These are phyloP conservation scores for Ganoderma lucidum DNA, from an alignment of 1,284 basidiomycete species.

Conservation along the genomic window DNA sequence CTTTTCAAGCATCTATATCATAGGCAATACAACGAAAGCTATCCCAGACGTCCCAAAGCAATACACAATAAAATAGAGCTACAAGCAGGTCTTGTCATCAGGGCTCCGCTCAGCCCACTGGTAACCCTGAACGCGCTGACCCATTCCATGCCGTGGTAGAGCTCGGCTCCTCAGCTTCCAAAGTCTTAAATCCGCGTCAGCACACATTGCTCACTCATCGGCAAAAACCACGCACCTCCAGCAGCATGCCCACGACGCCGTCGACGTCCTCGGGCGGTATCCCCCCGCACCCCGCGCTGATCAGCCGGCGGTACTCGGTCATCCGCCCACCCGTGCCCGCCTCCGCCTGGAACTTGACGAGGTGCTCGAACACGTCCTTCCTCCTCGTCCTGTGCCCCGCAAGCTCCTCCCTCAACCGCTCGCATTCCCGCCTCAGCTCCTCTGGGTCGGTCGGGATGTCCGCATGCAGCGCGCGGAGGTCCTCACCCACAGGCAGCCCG, in stretches of 20 bases:
- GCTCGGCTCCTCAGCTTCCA: constrained; percentile 70
- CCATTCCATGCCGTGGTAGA: constrained; percentile 54
- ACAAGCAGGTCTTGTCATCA: constrained; percentile 21
- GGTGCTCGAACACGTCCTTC: constrained; percentile 73
- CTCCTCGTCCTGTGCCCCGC: constrained; percentile 71
- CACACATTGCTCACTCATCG: not conserved
- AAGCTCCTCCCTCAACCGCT: constrained; percentile 70
- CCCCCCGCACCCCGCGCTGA: constrained; percentile 90
- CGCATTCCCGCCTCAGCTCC: constrained; percentile 65
- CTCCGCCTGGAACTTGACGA: constrained; percentile 86
- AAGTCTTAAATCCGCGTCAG: constrained; percentile 53
- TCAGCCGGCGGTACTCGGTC: constrained; percentile 86
- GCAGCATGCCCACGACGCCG: constrained; percentile 80
- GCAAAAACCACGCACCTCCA: constrained; percentile 67
- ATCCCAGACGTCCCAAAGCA: constrained; percentile 24
- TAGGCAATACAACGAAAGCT: constrained; percentile 25
- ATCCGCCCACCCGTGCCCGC: constrained; percentile 90
- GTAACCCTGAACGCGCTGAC: constrained; percentile 29
- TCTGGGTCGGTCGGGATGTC: constrained; percentile 67
- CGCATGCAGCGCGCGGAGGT: constrained; percentile 64
- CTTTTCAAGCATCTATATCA: not conserved
- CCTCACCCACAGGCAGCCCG: constrained; percentile 67
- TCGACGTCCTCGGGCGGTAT: constrained; percentile 88
- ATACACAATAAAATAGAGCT: constrained; percentile 30
- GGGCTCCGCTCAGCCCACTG: constrained; percentile 23